Evolutionary conservation across 495 filamentous ascomycete genomes (phyloP), one percentile per base, ranked within the genome.

Genomic region (Hypoxylon crocopeplum): DNA sequence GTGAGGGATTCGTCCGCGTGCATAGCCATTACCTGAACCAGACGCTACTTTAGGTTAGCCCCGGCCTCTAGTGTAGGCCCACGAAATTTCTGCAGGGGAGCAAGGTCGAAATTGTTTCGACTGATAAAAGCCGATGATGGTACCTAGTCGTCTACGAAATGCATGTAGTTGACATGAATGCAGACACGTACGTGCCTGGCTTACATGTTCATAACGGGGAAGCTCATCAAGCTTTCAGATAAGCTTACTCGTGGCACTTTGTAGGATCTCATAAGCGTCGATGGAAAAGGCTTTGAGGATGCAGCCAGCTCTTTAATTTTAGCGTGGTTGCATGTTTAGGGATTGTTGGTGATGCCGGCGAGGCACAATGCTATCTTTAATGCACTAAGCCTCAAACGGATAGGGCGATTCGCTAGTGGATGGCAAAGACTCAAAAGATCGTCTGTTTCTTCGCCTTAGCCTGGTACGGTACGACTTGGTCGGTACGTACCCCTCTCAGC

Each of bases 51-150:
- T 44, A 46, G 47, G 36, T 55, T 58, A 54, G 49, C 24, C 30
- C 49, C 48, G 30, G 53, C 19, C 42, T 51, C 44, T 50, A 49
- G n/a, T n/a, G n/a, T n/a, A n/a, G 49, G 45, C 17, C 61, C 44
- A 56, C 55, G 45, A 64, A 64, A 59, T 59, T 56, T 57, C 61
- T 64, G 61, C 55, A 64, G 61, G 55, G 55, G 55, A 57, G 44
- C 36, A 56, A 38, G 44, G 44, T 48, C 45, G 30, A 48, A 32
- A 36, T 34, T 48, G 45, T 34, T 34, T 48, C 22, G 29, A 30
- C 27, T 51, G 46, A 39, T 41, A 57, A 42, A 49, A 58, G 54
- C 52, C 52, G 52, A 58, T 37, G 45, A 48, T 57, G 4, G 24
- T 27, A 27, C 24, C 3, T 27, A 27, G 3, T 8, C 8, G 8